Evolutionary conservation across 345 rosid species (phyloP).

Genomic region (Eutrema yunnanense): DNA sequence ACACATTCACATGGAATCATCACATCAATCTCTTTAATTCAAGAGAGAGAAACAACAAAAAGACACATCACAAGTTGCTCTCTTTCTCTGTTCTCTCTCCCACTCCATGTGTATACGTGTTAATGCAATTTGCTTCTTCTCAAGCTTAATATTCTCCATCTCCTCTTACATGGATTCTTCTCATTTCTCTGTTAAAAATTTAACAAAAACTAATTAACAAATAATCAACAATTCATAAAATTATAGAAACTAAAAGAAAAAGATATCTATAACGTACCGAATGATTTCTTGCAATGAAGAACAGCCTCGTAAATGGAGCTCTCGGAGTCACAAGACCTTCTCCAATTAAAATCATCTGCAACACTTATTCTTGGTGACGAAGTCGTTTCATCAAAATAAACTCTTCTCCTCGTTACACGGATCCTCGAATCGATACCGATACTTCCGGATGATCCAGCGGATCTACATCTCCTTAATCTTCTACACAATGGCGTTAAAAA

Average conservation of each 20-base stretch:
- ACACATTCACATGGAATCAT: conserved; percentile 32
- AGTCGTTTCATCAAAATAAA: conserved; percentile 48
- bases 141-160: conserved; percentile 15
- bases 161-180: conserved; percentile 16
- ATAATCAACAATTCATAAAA: not conserved
- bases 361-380: conserved; percentile 69
- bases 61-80: conserved; percentile 34
- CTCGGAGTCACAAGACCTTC: conserved; percentile 79
- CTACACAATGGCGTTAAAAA: conserved; percentile 63
- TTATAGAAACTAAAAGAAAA: not conserved
- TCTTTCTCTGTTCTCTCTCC: not conserved
- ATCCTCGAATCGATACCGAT: conserved; percentile 20
- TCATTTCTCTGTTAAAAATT: conserved; percentile 16
- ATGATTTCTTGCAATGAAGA: conserved; percentile 91
- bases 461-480: conserved; percentile 42
- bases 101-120: conserved; percentile 28
- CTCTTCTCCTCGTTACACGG: conserved; percentile 32
- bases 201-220: not conserved
- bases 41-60: conserved; percentile 30
- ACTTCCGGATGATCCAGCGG: conserved; percentile 38
- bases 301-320: conserved; percentile 92
- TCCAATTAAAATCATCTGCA: conserved; percentile 51
- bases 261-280: conserved; percentile 33
- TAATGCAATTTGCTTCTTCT: conserved; percentile 22
- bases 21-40: conserved; percentile 29